These are phyloP conservation scores for Daldinia grandis DNA, from an alignment of 495 filamentous ascomycete genomes.

Conservation along the genomic window DNA sequence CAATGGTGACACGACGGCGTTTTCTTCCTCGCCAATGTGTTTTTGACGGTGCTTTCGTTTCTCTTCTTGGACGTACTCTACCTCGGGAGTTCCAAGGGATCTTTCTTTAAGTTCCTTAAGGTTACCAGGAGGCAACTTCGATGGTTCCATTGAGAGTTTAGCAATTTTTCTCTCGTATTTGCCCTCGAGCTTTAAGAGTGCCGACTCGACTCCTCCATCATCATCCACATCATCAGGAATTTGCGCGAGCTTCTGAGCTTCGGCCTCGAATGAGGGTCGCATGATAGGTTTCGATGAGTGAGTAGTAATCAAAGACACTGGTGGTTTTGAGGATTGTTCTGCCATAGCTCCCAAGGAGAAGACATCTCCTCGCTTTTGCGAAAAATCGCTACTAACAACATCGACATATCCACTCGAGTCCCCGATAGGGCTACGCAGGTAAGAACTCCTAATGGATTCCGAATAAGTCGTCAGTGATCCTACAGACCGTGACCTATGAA, in stretches of 20 bases:
- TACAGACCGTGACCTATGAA: constrained; percentile 72
- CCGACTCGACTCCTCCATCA: constrained; percentile 93
- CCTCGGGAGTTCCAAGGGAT: constrained; percentile 27
- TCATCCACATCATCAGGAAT: constrained; percentile 85
- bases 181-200: constrained; percentile 91
- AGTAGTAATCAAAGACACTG: constrained; percentile 72
- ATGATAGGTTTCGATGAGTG: constrained; percentile 79
- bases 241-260: constrained; percentile 85
- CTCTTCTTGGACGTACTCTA: constrained; percentile 48
- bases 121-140: constrained; percentile 30
- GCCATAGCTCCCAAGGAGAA: constrained; percentile 69
- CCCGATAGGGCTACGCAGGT: constrained; percentile 51
- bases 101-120: constrained; percentile 21
- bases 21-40: constrained; percentile 53
- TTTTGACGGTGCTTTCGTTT: constrained; percentile 58
- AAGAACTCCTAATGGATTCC: constrained; percentile 72
- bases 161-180: constrained; percentile 69
- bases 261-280: constrained; percentile 87
- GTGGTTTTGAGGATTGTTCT: constrained; percentile 53
- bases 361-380: constrained; percentile 48
- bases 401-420: constrained; percentile 56
- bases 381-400: constrained; percentile 53
- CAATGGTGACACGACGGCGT: constrained; percentile 28
- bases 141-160: constrained; percentile 53
- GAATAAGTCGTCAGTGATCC: constrained; percentile 74